Conservation (phyloP, 2,329 filamentous ascomycete species). For the Alternaria panax region DNA sequence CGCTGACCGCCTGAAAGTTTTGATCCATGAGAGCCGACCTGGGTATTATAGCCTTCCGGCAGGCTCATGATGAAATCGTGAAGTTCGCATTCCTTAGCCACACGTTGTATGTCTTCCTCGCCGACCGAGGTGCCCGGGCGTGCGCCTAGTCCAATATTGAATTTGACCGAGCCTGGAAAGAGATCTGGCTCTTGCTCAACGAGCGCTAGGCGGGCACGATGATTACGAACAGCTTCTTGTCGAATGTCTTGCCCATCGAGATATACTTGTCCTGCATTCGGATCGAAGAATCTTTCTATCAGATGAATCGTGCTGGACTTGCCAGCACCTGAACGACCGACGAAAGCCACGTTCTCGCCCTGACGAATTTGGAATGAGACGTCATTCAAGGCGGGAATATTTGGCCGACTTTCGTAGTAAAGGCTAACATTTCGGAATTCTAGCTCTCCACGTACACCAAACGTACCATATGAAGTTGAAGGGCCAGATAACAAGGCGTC, state of each 20-base stretch:
- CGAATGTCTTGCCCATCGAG: constrained; percentile 54
- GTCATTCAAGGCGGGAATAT: constrained; percentile 44
- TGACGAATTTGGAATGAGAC: constrained; percentile 51
- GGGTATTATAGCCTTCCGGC: constrained; percentile 57
- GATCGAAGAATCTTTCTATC: constrained; percentile 57
- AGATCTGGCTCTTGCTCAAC: constrained; percentile 57
- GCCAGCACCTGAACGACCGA: constrained; percentile 54
- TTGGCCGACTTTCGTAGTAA: constrained; percentile 42
- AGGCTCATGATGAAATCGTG: constrained; percentile 58
- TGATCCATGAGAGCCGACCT: constrained; percentile 54
- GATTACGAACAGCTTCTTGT: constrained; percentile 43
- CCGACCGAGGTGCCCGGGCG: constrained; percentile 33
- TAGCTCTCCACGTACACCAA: constrained; percentile 36
- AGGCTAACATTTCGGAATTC: constrained; percentile 46
- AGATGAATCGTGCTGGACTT: constrained; percentile 57
- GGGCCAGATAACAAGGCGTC: constrained; percentile 20
- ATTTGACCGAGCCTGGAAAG: constrained; percentile 54
- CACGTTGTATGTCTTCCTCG: constrained; percentile 42
- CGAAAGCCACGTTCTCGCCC: constrained; percentile 51
- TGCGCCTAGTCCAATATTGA: constrained; percentile 55
- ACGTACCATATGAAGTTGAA: constrained; percentile 29
- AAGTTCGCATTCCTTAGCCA: constrained; percentile 53
- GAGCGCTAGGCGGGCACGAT: constrained; percentile 52
- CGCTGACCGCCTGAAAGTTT: constrained; percentile 57
- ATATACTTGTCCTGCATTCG: constrained; percentile 49